These are phyloP conservation scores for Calonectria pauciramosa DNA, from an alignment of 2,329 filamentous ascomycete species.

Conservation along the genomic window DNA sequence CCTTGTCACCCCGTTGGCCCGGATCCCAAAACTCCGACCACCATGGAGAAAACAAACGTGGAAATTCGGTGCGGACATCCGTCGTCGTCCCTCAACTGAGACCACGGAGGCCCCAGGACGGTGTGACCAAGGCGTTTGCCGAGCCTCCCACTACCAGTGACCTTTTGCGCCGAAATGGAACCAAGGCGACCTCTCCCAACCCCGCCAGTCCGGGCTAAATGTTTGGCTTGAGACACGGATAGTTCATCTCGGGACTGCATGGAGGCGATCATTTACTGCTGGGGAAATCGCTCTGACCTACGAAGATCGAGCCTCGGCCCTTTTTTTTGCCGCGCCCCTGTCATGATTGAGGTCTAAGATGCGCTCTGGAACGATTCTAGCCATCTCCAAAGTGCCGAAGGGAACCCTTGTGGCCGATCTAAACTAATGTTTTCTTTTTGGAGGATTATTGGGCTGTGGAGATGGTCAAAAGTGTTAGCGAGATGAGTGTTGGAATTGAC, in stretches of 20 bases:
- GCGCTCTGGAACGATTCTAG: conserved; percentile 5
- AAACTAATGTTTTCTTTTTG: conserved; percentile 5
- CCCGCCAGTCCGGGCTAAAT: not conserved
- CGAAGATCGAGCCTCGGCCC: conserved; percentile 1
- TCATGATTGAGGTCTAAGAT: not conserved
- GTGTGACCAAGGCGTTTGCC: not conserved
- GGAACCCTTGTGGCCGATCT: not conserved
- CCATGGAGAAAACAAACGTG: not conserved
- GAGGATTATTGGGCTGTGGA: not conserved
- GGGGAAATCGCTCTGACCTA: not conserved
- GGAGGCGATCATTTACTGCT: not conserved
- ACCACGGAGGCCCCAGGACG: not conserved
- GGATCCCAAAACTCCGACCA: not conserved
- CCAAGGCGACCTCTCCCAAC: not conserved
- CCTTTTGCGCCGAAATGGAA: conserved; percentile 3
- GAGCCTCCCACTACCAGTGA: not conserved
- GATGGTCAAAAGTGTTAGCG: not conserved
- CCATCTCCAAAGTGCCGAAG: conserved; percentile 1
- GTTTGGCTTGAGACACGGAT: conserved; percentile 8
- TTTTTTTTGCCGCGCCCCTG: not conserved
- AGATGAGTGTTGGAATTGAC: not conserved
- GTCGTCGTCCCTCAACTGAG: not conserved
- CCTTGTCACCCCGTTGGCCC: not conserved
- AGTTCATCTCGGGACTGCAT: not conserved
- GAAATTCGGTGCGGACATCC: not conserved